phyloP scores from a whole-genome alignment of 495 filamentous ascomycete species.

The Penicillium robsamsonii region DNA sequence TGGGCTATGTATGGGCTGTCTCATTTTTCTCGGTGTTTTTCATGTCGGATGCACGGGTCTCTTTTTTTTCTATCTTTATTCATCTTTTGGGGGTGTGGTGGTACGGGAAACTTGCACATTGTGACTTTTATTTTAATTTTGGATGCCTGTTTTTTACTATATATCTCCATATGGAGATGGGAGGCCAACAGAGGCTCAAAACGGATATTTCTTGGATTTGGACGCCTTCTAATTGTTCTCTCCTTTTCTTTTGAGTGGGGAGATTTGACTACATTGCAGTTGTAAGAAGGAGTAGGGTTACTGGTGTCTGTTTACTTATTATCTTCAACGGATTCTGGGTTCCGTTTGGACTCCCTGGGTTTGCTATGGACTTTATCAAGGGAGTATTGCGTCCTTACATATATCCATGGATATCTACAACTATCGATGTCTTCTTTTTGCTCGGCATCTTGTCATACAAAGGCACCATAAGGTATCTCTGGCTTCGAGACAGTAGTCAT shows the following conservation, averaged over 20 bases:
- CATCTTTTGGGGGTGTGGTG: conserved; percentile 1
- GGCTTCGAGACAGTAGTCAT: neutral
- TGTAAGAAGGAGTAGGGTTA: conserved; percentile 6
- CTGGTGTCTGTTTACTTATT: conserved; percentile 2
- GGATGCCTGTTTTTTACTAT: conserved; percentile 13
- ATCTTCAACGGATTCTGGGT: neutral
- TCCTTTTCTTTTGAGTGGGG: conserved; percentile 11
- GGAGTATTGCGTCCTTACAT: neutral
- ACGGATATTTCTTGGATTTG: conserved; percentile 13
- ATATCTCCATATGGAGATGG: neutral
- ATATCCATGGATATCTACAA: too few relatives aligned
- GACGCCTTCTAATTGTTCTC: conserved; percentile 23
- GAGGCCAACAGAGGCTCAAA: conserved; percentile 18
- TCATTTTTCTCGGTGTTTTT: conserved; percentile 23
- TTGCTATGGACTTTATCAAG: neutral
- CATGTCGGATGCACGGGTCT: conserved; percentile 20
- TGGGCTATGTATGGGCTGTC: conserved; percentile 12
- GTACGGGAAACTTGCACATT: conserved; percentile 14
- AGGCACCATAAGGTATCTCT: neutral
- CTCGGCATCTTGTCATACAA: neutral
- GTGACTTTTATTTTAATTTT: neutral
- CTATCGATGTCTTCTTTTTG: neutral
- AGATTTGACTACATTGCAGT: neutral
- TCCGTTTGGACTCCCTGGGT: conserved; percentile 7
- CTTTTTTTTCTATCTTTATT: conserved; percentile 6